A percentile compares a stretch with the other conserved stretches of the same genome.
phyloP scores from a whole-genome alignment of 768 basidiomycete species.

The Floccularia luteovirens region DNA sequence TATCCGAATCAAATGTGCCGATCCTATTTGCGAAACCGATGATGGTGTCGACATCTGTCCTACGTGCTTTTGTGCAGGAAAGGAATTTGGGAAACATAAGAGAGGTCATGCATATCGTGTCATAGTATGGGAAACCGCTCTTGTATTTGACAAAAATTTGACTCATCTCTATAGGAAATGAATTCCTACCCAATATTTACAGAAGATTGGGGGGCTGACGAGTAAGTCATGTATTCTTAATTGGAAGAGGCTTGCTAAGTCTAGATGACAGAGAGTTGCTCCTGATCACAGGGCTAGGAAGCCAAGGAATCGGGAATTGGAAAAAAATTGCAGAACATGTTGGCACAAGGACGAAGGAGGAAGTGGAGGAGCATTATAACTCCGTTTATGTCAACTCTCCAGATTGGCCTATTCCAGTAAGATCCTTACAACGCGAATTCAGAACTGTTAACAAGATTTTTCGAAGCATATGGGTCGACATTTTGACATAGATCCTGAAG shows the following conservation, averaged over 20 bases:
- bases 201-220: slow-evolving; percentile 96
- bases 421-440: slow-evolving; percentile 14
- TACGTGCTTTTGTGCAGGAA: slow-evolving; percentile 85
- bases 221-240: slow-evolving; percentile 41
- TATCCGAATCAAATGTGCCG: slow-evolving; percentile 95
- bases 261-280: slow-evolving; percentile 64
- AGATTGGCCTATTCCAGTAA: slow-evolving; percentile 76
- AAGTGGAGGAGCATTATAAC: slow-evolving; percentile 87
- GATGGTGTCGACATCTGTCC: slow-evolving; percentile 92
- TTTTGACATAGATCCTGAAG: slow-evolving; percentile 70
- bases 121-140: slow-evolving; percentile 46
- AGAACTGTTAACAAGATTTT: slow-evolving; percentile 7
- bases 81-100: slow-evolving; percentile 82
- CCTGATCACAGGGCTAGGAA: slow-evolving; percentile 79
- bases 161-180: slow-evolving; percentile 55
- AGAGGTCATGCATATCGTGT: slow-evolving; percentile 86
- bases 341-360: slow-evolving; percentile 89
- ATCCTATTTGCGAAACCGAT: slow-evolving; percentile 51
- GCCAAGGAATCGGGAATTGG: slow-evolving; percentile 94
- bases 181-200: slow-evolving; percentile 95
- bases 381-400: slow-evolving; percentile 72
- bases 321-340: slow-evolving; percentile 92
- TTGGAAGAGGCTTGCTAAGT: not conserved
- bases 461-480: slow-evolving; percentile 43
- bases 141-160: not conserved